Conservation (phyloP, 345 rosid species). For the Citrus cavaleriei region DNA sequence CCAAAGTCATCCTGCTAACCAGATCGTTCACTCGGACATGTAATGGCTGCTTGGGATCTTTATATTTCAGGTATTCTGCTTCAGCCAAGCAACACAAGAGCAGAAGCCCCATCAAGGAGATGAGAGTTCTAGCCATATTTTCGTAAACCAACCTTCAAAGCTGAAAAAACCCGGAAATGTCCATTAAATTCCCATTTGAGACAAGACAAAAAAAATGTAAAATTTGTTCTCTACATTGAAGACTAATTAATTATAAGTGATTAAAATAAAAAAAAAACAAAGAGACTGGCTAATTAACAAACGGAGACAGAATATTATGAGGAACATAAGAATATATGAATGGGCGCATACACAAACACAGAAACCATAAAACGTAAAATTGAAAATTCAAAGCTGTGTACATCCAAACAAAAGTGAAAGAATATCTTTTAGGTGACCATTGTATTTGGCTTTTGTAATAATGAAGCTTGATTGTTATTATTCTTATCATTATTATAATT, state of each 20-base stretch:
- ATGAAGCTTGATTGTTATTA: not conserved
- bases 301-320: not conserved
- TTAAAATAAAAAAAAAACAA: not conserved
- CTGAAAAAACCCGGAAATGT: not conserved
- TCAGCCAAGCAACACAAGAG: slow-evolving; percentile 25
- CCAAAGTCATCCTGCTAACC: slow-evolving; percentile 45
- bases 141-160: not conserved
- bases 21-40: slow-evolving; percentile 44
- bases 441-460: not conserved
- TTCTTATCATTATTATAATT: not conserved
- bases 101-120: slow-evolving; percentile 28
- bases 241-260: not conserved
- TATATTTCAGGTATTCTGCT: slow-evolving; percentile 36
- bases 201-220: not conserved
- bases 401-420: not conserved
- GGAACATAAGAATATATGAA: too few relatives aligned
- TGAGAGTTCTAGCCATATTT: slow-evolving; percentile 28
- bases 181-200: not conserved
- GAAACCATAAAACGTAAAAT: not conserved
- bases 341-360: not conserved
- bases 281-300: not conserved
- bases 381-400: not conserved
- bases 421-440: not conserved
- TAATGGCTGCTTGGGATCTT: slow-evolving; percentile 47
- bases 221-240: not conserved